Evolutionary conservation across 1,139 yeast genomes (phyloP).

Genomic region (Groenewaldozyma sp.): DNA sequence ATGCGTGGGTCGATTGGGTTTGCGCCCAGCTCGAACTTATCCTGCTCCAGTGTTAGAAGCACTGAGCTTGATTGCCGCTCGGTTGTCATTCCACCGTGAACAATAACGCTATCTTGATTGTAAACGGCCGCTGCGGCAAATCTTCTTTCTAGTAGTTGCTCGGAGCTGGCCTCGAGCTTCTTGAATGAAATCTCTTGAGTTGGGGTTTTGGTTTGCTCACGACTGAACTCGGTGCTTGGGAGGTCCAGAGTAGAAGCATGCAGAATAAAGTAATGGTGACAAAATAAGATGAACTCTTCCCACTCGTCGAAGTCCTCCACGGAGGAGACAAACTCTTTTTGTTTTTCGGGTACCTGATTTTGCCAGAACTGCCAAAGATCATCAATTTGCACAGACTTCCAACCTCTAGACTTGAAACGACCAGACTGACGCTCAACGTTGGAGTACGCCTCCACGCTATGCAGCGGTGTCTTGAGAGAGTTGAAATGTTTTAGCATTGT

Average conservation of each 20-base stretch:
- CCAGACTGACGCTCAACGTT: conserved; percentile 39
- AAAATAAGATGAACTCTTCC: conserved; percentile 71
- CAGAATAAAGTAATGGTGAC: conserved; percentile 64
- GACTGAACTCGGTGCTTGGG: background rate
- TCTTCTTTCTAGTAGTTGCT: conserved; percentile 35
- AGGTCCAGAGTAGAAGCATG: conserved; percentile 41
- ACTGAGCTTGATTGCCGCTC: conserved; percentile 31
- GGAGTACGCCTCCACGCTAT: conserved; percentile 56
- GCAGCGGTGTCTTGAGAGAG: conserved; percentile 59
- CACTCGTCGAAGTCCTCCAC: conserved; percentile 74
- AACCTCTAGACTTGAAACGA: conserved; percentile 45
- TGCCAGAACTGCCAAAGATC: conserved; percentile 56
- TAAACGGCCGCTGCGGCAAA: conserved; percentile 39
- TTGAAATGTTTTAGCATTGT: conserved; percentile 69
- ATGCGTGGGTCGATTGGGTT: conserved; percentile 36
- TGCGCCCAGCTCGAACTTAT: conserved; percentile 6
- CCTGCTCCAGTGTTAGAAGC: conserved; percentile 9
- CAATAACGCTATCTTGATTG: conserved; percentile 25
- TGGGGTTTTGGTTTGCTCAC: conserved; percentile 8
- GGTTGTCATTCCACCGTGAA: conserved; percentile 51
- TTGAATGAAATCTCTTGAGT: conserved; percentile 6
- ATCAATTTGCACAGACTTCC: conserved; percentile 40
- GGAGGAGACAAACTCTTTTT: conserved; percentile 37
- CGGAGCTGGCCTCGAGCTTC: background rate
- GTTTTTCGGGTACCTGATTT: conserved; percentile 32